A percentile compares a stretch with the other conserved stretches of the same genome.
Evolutionary conservation across 306 rosid species (phyloP).

Genomic region (Medicago lupulina): DNA sequence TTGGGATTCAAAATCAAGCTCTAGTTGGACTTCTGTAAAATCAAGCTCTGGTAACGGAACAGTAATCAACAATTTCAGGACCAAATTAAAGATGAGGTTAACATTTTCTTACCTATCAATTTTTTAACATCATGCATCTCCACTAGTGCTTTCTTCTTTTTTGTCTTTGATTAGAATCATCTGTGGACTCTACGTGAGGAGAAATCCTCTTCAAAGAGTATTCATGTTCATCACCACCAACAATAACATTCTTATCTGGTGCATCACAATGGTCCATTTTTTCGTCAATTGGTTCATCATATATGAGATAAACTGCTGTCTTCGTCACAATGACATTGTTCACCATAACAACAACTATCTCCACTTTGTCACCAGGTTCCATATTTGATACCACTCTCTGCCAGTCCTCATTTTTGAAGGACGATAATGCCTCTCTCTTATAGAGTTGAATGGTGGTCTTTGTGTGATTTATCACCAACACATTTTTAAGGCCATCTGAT

Average conservation of each 20-base stretch:
- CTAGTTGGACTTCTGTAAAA: too few relatives aligned
- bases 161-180: background rate
- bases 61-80: too few relatives aligned
- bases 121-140: too few relatives aligned
- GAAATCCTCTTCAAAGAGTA: background rate
- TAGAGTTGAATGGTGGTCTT: constrained; percentile 27
- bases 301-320: constrained; percentile 27
- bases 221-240: too few relatives aligned
- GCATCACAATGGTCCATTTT: background rate
- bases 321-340: background rate
- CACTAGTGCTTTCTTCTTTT: background rate
- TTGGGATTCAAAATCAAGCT: too few relatives aligned
- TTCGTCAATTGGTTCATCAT: background rate
- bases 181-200: background rate
- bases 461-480: constrained; percentile 36
- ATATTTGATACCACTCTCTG: constrained; percentile 18
- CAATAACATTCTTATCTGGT: background rate
- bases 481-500: background rate
- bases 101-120: too few relatives aligned
- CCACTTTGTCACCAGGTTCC: constrained; percentile 28
- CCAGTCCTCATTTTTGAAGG: constrained; percentile 31
- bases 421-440: constrained; percentile 18
- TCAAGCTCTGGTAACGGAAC: too few relatives aligned
- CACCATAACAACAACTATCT: constrained; percentile 2
- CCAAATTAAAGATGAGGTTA: too few relatives aligned